These are phyloP conservation scores for Botryotinia narcissicola DNA, from an alignment of 2,329 filamentous ascomycete species.

Conservation along the genomic window DNA sequence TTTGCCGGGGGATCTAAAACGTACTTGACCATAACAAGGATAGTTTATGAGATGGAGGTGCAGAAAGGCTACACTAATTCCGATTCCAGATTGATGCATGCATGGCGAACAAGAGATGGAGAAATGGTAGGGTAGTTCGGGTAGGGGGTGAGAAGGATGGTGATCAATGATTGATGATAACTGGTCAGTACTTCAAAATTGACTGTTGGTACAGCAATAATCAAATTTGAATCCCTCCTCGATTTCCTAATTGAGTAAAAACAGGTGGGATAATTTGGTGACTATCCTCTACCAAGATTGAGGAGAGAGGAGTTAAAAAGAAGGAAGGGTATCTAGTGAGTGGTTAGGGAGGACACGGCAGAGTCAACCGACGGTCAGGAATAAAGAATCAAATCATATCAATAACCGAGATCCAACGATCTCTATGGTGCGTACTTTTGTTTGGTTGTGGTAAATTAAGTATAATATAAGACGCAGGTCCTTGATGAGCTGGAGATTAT, in stretches of 20 bases:
- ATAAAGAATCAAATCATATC: constrained; percentile 4
- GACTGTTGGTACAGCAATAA: constrained; percentile 10
- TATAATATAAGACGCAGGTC: neutral
- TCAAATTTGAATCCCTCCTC: constrained; percentile 1
- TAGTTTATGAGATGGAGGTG: neutral
- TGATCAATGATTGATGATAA: neutral
- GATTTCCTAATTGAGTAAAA: neutral
- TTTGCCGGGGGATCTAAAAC: neutral
- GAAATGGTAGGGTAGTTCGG: constrained; percentile 10
- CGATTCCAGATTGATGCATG: constrained; percentile 2
- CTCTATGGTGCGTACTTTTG: neutral
- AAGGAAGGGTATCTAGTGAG: neutral
- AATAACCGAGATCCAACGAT: constrained; percentile 6
- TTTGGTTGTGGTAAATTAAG: constrained; percentile 4
- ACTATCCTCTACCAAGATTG: neutral
- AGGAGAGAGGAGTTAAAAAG: constrained; percentile 1
- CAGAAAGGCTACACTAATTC: neutral
- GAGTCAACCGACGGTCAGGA: constrained; percentile 4
- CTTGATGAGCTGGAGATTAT: constrained; percentile 2
- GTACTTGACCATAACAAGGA: neutral
- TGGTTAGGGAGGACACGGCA: constrained; percentile 7
- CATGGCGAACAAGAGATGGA: constrained; percentile 10
- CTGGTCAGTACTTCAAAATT: neutral
- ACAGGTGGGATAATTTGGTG: neutral
- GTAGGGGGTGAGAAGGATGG: neutral